phyloP scores from a whole-genome alignment of 2,329 filamentous ascomycete genomes.

The Fusarium coicis region DNA sequence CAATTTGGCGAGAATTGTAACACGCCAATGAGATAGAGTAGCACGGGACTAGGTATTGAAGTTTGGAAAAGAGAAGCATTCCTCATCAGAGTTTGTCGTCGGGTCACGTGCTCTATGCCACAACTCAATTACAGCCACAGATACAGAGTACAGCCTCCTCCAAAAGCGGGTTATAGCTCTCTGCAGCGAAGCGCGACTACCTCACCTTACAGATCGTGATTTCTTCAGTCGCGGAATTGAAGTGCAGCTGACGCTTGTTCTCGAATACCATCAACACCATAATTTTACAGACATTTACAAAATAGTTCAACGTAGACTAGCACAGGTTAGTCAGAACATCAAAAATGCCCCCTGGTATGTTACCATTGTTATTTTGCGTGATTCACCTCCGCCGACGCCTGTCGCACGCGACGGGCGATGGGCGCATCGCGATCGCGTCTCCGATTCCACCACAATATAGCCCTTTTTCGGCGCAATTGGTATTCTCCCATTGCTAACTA shows the following conservation, averaged over 20 bases:
- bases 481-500: conserved; percentile 29
- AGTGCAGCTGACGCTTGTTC: neutral
- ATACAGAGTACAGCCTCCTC: neutral
- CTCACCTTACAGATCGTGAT: conserved; percentile 1
- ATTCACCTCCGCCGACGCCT: neutral
- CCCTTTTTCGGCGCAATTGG: conserved; percentile 3
- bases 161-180: conserved; percentile 18
- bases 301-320: neutral
- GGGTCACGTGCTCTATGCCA: conserved; percentile 13
- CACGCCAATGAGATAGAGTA: neutral
- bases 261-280: neutral
- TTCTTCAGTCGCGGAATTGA: conserved; percentile 12
- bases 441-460: neutral
- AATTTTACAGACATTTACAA: neutral
- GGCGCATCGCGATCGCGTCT: conserved; percentile 16
- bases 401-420: conserved; percentile 1
- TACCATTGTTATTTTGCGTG: neutral
- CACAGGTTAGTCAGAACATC: neutral
- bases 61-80: neutral
- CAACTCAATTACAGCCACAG: conserved; percentile 13
- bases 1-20: neutral
- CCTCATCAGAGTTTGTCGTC: neutral
- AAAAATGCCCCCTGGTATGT: conserved; percentile 46
- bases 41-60: neutral
- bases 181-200: neutral